Conservation (phyloP, 2,329 filamentous ascomycete genomes). For the Monilinia vaccinii-corymbosi region DNA sequence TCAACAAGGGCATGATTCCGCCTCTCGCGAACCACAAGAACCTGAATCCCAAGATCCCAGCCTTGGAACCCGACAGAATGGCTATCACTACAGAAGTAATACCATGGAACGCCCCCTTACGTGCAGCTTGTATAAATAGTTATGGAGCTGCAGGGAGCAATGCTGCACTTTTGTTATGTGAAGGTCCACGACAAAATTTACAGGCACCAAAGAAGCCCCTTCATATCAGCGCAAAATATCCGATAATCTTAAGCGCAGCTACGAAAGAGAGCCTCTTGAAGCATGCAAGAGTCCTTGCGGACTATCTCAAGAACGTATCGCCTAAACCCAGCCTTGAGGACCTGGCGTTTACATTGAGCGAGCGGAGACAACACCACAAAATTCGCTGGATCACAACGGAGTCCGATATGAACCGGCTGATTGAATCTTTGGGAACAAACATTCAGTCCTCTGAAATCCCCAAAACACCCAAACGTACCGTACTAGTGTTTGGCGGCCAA, state of each 20-base stretch:
- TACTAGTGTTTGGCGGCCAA: constrained; percentile 30
- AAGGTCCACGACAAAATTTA: neutral
- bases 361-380: neutral
- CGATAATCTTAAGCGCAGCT: neutral
- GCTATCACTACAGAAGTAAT: neutral
- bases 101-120: neutral
- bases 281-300: neutral
- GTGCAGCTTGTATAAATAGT: constrained; percentile 17
- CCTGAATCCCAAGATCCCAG: constrained; percentile 25
- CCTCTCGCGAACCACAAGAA: constrained; percentile 33
- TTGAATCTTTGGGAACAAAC: neutral
- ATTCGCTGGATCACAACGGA: neutral
- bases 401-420: neutral
- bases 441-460: neutral
- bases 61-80: neutral
- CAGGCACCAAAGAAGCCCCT: neutral
- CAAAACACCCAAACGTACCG: constrained; percentile 22
- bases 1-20: constrained; percentile 33
- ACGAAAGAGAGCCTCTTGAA: neutral
- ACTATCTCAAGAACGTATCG: neutral
- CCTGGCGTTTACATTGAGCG: neutral
- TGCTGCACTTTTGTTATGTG: constrained; percentile 13
- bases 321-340: neutral
- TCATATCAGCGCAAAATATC: neutral
- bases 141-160: constrained; percentile 24